Conservation (phyloP, 148 eudicot species). For the Polygonum maritimum region DNA sequence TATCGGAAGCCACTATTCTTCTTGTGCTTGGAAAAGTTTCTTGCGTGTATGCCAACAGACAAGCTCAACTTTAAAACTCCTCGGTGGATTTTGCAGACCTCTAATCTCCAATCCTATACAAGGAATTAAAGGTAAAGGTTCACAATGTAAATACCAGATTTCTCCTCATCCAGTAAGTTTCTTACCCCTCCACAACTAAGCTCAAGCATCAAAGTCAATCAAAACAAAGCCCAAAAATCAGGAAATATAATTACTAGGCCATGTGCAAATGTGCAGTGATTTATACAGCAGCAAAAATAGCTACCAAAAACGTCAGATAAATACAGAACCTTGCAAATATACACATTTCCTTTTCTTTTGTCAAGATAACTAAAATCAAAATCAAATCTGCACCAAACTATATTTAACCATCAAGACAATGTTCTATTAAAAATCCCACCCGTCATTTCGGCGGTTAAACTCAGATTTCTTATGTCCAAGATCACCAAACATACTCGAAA, state of each 20-base stretch:
- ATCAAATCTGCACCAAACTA: background rate
- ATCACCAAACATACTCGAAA: constrained; percentile 61
- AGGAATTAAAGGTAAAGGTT: too few species aligned
- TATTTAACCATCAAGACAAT: background rate
- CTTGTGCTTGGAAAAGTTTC: too few species aligned
- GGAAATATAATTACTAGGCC: background rate
- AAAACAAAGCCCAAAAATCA: background rate
- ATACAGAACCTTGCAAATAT: background rate
- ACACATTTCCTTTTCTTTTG: background rate
- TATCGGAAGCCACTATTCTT: too few species aligned
- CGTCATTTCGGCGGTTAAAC: constrained; percentile 59
- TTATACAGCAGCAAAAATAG: background rate
- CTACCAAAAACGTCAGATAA: background rate
- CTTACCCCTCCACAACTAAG: too few species aligned
- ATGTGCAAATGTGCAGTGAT: background rate
- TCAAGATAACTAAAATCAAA: background rate
- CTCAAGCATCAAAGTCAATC: background rate
- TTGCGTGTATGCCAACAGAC: too few species aligned
- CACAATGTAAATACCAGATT: too few species aligned
- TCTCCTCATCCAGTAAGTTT: too few species aligned
- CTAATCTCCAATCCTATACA: too few species aligned
- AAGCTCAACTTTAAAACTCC: too few species aligned
- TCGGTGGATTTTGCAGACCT: too few species aligned
- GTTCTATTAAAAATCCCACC: constrained; percentile 76
- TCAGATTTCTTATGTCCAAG: constrained; percentile 42